A percentile compares a stretch with the other conserved stretches of the same genome.
phyloP scores from a whole-genome alignment of 2,329 filamentous ascomycete genomes.

The Curvularia lunata region DNA sequence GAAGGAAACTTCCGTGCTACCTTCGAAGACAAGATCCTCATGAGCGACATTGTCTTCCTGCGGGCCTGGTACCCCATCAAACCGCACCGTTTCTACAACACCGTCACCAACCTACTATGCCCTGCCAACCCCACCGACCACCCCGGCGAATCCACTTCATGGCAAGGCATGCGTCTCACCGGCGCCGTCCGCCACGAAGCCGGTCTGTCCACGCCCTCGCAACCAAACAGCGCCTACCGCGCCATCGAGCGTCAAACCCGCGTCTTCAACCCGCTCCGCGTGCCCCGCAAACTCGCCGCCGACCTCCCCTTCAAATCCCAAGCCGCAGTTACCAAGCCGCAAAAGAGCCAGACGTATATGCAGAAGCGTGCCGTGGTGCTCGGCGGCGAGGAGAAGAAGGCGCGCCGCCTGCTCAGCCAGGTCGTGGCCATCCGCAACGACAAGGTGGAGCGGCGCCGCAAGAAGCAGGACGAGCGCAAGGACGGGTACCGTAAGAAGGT shows the following conservation, averaged over 20 bases:
- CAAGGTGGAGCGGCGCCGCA: slow-evolving; percentile 80
- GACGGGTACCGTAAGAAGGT: slow-evolving; percentile 83
- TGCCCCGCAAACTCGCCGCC: slow-evolving; percentile 80
- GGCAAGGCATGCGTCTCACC: slow-evolving; percentile 92
- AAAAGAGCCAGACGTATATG: slow-evolving; percentile 83
- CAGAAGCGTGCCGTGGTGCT: slow-evolving; percentile 95
- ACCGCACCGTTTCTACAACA: slow-evolving; percentile 95
- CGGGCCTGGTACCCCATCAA: slow-evolving; percentile 97
- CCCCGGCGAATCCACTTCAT: slow-evolving; percentile 56
- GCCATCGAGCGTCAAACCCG: slow-evolving; percentile 59
- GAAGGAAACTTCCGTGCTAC: slow-evolving; percentile 96
- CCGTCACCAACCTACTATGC: slow-evolving; percentile 88
- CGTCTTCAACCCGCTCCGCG: slow-evolving; percentile 67
- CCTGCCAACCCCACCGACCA: slow-evolving; percentile 42
- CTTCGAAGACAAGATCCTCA: slow-evolving; percentile 97
- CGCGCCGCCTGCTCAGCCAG: slow-evolving; percentile 89
- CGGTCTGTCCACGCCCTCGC: slow-evolving; percentile 75
- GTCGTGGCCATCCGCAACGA: slow-evolving; percentile 89
- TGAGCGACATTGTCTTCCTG: slow-evolving; percentile 95
- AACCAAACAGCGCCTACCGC: slow-evolving; percentile 86
- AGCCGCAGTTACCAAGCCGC: slow-evolving; percentile 79
- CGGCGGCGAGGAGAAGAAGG: slow-evolving; percentile 83
- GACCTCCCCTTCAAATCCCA: slow-evolving; percentile 92
- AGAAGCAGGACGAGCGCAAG: slow-evolving; percentile 87
- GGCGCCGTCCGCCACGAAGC: slow-evolving; percentile 85